These are phyloP conservation scores for Phytophthora constricta DNA, from an alignment of 352 stramenopile genomes.

Conservation along the genomic window DNA sequence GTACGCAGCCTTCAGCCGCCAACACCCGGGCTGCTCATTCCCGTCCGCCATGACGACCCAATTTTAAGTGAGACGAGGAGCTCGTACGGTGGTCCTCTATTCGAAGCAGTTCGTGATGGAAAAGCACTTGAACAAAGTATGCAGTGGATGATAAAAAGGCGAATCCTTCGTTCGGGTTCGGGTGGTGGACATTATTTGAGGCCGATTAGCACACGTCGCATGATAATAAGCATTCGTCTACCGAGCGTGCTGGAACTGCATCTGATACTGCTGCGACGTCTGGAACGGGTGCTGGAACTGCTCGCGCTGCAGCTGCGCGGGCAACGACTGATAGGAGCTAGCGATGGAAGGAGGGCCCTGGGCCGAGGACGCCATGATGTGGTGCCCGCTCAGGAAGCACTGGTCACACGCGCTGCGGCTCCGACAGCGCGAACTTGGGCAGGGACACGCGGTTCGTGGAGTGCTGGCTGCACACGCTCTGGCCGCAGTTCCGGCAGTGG, in stretches of 20 bases:
- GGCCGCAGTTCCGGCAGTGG: constrained; percentile 83
- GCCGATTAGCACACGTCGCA: constrained; percentile 10
- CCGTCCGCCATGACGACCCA: neutral
- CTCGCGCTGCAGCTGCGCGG: constrained; percentile 42
- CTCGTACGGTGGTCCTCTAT: too few relatives aligned
- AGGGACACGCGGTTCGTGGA: constrained; percentile 82
- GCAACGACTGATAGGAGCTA: constrained; percentile 51
- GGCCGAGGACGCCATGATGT: constrained; percentile 48
- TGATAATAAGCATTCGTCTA: constrained; percentile 17
- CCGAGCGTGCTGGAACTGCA: constrained; percentile 41
- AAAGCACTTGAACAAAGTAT: constrained; percentile 33
- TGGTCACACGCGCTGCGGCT: constrained; percentile 84
- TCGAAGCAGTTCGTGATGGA: too few relatives aligned
- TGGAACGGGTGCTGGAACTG: constrained; percentile 44
- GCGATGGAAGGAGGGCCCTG: constrained; percentile 40
- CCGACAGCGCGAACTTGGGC: constrained; percentile 72
- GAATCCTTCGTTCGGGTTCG: constrained; percentile 30
- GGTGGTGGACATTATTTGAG: constrained; percentile 22
- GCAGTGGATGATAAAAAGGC: constrained; percentile 20
- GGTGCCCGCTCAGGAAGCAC: constrained; percentile 75
- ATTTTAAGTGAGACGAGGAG: too few relatives aligned
- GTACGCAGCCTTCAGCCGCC: neutral
- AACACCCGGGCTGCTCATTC: neutral
- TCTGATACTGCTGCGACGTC: constrained; percentile 38
- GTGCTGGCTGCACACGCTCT: constrained; percentile 76